phyloP scores from a whole-genome alignment of 2,329 filamentous ascomycete genomes.

The Phyllosticta ampelicida region DNA sequence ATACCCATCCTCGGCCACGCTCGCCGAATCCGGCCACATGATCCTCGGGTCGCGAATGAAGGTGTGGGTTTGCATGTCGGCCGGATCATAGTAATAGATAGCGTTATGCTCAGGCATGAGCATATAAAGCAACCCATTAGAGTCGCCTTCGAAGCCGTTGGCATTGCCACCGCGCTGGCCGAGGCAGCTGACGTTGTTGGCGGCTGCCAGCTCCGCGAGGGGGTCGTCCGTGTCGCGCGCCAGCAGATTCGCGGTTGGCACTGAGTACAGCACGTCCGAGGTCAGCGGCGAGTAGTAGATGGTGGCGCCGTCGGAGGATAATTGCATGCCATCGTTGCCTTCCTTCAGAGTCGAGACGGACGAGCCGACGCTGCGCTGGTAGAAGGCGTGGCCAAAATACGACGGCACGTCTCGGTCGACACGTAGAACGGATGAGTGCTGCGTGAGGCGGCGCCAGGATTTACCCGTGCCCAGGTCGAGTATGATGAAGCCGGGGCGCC shows the following conservation, averaged over 20 bases:
- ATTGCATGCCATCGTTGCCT: constrained; percentile 40
- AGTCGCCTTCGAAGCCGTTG: constrained; percentile 42
- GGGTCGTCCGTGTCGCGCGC: constrained; percentile 30
- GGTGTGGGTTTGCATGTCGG: constrained; percentile 30
- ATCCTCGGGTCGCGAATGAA: constrained; percentile 38
- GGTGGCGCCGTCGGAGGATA: constrained; percentile 36
- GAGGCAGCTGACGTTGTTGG: constrained; percentile 36
- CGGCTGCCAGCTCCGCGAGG: constrained; percentile 31
- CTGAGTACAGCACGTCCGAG: constrained; percentile 33
- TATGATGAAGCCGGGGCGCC: constrained; percentile 38
- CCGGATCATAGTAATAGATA: constrained; percentile 33
- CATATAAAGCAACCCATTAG: constrained; percentile 38
- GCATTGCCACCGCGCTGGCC: constrained; percentile 38
- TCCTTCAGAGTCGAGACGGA: constrained; percentile 30
- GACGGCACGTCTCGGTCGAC: constrained; percentile 33
- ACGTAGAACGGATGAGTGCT: constrained; percentile 24
- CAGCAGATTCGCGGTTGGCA: constrained; percentile 34
- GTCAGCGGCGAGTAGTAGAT: constrained; percentile 37
- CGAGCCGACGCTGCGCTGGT: constrained; percentile 23
- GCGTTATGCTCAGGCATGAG: constrained; percentile 40
- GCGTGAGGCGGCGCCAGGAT: constrained; percentile 39
- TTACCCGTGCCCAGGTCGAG: constrained; percentile 39
- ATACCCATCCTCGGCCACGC: constrained; percentile 22
- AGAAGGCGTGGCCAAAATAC: constrained; percentile 37
- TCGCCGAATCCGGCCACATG: constrained; percentile 39